phyloP scores from a whole-genome alignment of 176 grass and related monocot species.

The Aegilops tauschii region DNA sequence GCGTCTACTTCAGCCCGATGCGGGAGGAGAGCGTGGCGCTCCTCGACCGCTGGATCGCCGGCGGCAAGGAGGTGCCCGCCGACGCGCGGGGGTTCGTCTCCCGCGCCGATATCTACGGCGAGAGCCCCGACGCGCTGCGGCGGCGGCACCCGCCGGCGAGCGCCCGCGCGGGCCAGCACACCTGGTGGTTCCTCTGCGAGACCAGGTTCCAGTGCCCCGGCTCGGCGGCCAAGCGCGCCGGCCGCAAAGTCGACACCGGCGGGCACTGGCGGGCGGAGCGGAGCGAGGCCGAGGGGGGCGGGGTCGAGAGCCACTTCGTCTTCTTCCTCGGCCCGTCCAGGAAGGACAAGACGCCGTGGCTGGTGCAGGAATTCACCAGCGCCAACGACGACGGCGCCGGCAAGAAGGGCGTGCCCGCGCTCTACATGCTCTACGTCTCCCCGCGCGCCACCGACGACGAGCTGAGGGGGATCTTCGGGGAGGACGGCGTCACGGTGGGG shows the following conservation, averaged over 20 bases:
- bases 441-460: not conserved
- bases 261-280: constrained; percentile 11
- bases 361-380: constrained; percentile 25
- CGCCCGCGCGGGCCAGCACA: not conserved
- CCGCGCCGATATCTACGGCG: not conserved
- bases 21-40: constrained; percentile 5
- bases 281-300: not conserved
- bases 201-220: not conserved
- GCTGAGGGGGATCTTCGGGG: not conserved
- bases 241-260: not conserved
- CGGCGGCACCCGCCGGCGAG: not conserved
- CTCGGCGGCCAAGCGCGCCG: not conserved
- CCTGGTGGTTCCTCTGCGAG: constrained; percentile 15
- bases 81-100: not conserved
- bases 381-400: not conserved
- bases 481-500: not conserved
- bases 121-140: constrained; percentile 1
- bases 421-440: constrained; percentile 36
- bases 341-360: constrained; percentile 20
- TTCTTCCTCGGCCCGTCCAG: not conserved
- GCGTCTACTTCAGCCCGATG: constrained; percentile 34
- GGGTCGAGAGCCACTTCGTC: not conserved
- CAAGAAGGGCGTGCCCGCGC: not conserved
- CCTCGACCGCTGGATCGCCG: not conserved
- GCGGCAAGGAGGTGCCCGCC: not conserved